Base-by-base conservation (phyloP, 768 basidiomycete species). In the Hygrocybe coccinea region DNA sequence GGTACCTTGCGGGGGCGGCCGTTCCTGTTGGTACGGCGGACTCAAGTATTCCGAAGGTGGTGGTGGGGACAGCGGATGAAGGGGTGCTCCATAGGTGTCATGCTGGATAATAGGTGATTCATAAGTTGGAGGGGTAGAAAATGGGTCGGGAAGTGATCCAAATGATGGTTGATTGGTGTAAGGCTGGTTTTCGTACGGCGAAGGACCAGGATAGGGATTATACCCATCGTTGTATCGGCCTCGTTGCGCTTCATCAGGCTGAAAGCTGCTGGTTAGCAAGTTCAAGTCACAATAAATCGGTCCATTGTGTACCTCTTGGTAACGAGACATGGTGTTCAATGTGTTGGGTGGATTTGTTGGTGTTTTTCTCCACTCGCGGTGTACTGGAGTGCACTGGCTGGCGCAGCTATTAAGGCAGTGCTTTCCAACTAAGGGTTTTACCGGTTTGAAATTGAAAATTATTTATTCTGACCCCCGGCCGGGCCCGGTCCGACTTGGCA, bases 211-310 rank as follows among this genome's bases (percentile, higher is more conserved):
- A 59, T 85, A 82, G 7, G 80, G 76, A 57, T 71, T 74, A 67
- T 84, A 84, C 0, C 85, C 84, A 56, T 89, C 86, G 63, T 86
- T 85, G 68, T 87, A 86, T 54, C 78, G 79, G 25, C 79, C 69
- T 15, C 71, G 76, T 59, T 85, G 85, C 12, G 75, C 81, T 67
- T 87, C 84, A 67, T 88, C 84, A 3, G 82, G 78, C 83, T 87
- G 49, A 46, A n/a, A n/a, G 21, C 10, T 15, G 8, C 7, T 7
- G 7, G 17, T 10, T 9, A 44, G 43, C 21, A 19, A 7, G 17
- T 17, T 15, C n/a, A 44, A 15, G 17, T 19, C 7, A 19, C 7
- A 19, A 44, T 7, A 15, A 7, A 10, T 7, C 7, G 17, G 43
- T 7, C 8, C 21, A 8, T 19, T n/a, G n/a, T n/a, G n/a, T 19